phyloP scores from a whole-genome alignment of 2,329 filamentous ascomycete genomes.

The Fusarium caatingaense region DNA sequence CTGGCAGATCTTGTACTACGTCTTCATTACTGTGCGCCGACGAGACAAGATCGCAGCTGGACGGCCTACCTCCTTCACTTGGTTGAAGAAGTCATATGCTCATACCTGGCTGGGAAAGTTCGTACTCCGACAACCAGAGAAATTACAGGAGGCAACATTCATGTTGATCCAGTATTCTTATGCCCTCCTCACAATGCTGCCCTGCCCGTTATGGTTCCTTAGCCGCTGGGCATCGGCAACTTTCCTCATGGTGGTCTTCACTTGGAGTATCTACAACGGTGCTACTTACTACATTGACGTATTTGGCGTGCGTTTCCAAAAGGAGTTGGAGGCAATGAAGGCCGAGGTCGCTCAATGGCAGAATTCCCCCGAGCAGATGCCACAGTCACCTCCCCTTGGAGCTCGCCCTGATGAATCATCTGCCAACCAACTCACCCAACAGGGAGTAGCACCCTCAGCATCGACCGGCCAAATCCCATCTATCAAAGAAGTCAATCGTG shows the following conservation, averaged over 20 bases:
- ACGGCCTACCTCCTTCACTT: constrained; percentile 95
- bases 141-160: constrained; percentile 87
- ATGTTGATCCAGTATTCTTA: constrained; percentile 97
- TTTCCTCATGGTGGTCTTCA: constrained; percentile 86
- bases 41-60: constrained; percentile 95
- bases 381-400: constrained; percentile 51
- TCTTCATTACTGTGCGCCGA: constrained; percentile 94
- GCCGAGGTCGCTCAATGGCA: constrained; percentile 93
- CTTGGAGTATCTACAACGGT: constrained; percentile 96
- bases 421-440: constrained; percentile 19
- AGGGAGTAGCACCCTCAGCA: constrained; percentile 29
- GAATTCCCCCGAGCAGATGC: constrained; percentile 62
- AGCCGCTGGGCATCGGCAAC: constrained; percentile 80
- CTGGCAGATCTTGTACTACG: constrained; percentile 94
- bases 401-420: constrained; percentile 45
- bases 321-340: constrained; percentile 90
- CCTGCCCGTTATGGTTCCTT: constrained; percentile 95
- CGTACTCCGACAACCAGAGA: constrained; percentile 80
- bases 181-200: constrained; percentile 91
- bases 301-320: constrained; percentile 96
- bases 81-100: constrained; percentile 91
- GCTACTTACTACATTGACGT: constrained; percentile 98
- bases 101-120: constrained; percentile 89
- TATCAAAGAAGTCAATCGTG: constrained; percentile 32
- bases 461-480: constrained; percentile 30